A percentile compares a stretch with the other conserved stretches of the same genome.
These are phyloP conservation scores for Raphanus hybrid DNA, from an alignment of 441 rosid genomes.

Conservation along the genomic window DNA sequence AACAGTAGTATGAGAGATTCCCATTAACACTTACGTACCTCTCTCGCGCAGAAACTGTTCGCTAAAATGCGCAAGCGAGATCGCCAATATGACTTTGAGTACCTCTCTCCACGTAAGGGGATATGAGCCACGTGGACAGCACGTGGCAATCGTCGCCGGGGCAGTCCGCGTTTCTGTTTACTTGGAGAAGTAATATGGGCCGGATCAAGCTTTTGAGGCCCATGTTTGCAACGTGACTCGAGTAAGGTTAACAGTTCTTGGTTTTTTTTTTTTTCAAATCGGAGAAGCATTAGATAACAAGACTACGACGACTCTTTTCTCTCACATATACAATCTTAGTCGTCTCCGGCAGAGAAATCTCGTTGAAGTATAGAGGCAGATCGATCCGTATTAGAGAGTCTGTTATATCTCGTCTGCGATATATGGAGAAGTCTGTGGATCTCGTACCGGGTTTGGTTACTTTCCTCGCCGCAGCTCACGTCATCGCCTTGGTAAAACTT, in stretches of 20 bases:
- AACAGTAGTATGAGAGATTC: slow-evolving; percentile 17
- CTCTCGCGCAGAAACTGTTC: slow-evolving; percentile 41
- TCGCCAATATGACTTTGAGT: slow-evolving; percentile 14
- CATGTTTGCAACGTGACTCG: neutral
- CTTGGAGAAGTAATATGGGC: neutral
- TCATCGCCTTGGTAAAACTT: slow-evolving; percentile 67
- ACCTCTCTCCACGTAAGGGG: slow-evolving; percentile 33
- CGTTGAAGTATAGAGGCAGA: neutral
- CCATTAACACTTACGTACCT: slow-evolving; percentile 18
- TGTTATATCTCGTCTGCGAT: neutral
- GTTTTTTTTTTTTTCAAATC: slow-evolving; percentile 15
- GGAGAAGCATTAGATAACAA: slow-evolving; percentile 27
- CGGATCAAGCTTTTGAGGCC: neutral
- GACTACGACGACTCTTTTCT: slow-evolving; percentile 35
- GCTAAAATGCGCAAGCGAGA: slow-evolving; percentile 52
- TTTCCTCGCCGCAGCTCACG: slow-evolving; percentile 80
- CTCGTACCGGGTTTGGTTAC: slow-evolving; percentile 63
- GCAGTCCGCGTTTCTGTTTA: slow-evolving; percentile 21
- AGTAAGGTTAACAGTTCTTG: neutral
- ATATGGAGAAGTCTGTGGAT: slow-evolving; percentile 55
- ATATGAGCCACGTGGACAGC: neutral
- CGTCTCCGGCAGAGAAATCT: slow-evolving; percentile 33
- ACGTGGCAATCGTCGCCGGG: slow-evolving; percentile 34
- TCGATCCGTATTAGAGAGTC: slow-evolving; percentile 1
- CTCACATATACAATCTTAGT: slow-evolving; percentile 7